Conservation (phyloP, 768 basidiomycete genomes). For the Boletales sp. region DNA sequence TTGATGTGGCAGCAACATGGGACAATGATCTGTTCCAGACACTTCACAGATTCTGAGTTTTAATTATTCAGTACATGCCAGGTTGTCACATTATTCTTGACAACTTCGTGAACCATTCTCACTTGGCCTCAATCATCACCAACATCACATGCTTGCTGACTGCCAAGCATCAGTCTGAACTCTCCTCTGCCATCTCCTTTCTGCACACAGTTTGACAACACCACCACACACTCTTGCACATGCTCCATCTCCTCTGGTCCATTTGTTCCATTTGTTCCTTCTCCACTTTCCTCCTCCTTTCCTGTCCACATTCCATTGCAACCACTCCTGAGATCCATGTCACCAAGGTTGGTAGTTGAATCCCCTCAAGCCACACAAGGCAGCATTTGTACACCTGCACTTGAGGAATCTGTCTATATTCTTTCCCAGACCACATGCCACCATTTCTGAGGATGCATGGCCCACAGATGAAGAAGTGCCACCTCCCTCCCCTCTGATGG, state of each 20-base stretch:
- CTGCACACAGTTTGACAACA: slow-evolving; percentile 21
- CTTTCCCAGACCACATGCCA: slow-evolving; percentile 69
- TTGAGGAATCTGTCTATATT: slow-evolving; percentile 90
- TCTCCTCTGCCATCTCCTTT: slow-evolving; percentile 33
- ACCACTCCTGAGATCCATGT: slow-evolving; percentile 20
- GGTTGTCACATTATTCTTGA: too few species aligned
- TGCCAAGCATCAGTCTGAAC: slow-evolving; percentile 20
- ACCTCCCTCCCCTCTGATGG: slow-evolving; percentile 38
- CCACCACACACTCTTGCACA: slow-evolving; percentile 24
- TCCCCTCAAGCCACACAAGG: slow-evolving; percentile 29
- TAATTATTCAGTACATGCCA: too few species aligned
- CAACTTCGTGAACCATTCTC: too few species aligned
- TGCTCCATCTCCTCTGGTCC: slow-evolving; percentile 34
- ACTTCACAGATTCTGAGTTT: too few species aligned
- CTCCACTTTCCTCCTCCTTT: slow-evolving; percentile 28
- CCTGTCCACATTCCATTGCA: slow-evolving; percentile 22
- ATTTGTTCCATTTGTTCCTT: slow-evolving; percentile 22
- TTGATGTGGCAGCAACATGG: too few species aligned
- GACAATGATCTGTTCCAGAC: too few species aligned
- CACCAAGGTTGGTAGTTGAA: slow-evolving; percentile 7
- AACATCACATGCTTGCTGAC: too few species aligned
- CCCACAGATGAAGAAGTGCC: slow-evolving; percentile 46
- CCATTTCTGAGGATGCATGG: slow-evolving; percentile 67
- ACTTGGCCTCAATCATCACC: too few species aligned
- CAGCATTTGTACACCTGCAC: slow-evolving; percentile 73